Base-by-base conservation (phyloP, 305 asterid species). In the Plantago coronopus region DNA sequence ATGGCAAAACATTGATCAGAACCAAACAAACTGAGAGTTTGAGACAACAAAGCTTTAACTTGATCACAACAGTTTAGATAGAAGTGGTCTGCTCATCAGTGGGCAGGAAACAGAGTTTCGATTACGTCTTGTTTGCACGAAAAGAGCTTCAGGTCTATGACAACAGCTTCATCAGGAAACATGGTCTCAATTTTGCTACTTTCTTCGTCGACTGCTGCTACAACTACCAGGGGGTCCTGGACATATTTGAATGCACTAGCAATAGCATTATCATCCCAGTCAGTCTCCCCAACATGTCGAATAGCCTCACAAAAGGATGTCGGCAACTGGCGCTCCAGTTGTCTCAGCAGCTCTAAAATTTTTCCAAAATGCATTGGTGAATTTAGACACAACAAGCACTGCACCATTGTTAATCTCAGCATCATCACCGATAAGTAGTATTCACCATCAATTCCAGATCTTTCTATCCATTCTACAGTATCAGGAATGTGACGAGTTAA, bases 211-310 rank as follows among this genome's bases (percentile, higher is more conserved):
- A 49, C 53, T 38, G 50, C 7, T 43, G 48, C 55, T 7, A 80
- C 81, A 64, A 78, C 54, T 48, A 85, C 73, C 20, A 83, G 57
- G 45, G 89, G 89, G 70, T 83, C 79, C 17, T 73, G 73, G 2
- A 75, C 37, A 40, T 16, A 47, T 62, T 68, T 67, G 64, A 83
- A 74, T 15, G 95, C 96, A 60, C 53, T 66, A 5, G 81, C 83
- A 54, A 76, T n/a, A n/a, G n/a, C n/a, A n/a, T n/a, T 60, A 12
- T 59, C 68, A 31, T 72, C 31, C 4, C 46, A 10, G 25, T n/a
- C 3, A 12, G 54, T 59, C 17, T 40, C 47, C 44, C 19, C 38
- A 57, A 25, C 50, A 25, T 59, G 38, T 18, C 19, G 55, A 57
- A 81, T 69, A 42, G 74, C 78, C 19, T 42, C 76, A 16, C 11